Evolutionary conservation across 2,329 filamentous ascomycete species (phyloP), one percentile per base, ranked within the genome.

Genomic region (Venturia nashicola): DNA sequence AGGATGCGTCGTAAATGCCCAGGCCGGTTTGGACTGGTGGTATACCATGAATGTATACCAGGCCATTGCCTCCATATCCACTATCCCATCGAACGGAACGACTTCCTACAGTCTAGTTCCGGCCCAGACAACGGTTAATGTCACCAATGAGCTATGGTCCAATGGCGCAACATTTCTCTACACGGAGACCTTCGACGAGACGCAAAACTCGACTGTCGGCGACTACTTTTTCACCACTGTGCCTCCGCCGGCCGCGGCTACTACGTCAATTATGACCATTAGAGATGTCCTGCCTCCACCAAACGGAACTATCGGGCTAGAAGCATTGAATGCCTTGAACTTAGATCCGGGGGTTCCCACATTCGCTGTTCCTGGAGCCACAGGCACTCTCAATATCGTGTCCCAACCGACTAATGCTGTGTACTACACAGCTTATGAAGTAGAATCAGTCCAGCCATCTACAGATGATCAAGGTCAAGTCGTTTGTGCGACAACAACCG

Each of bases 21-120:
- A 70, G 5, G 73, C 72, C 11, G 69, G 68, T 11, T 66, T 75
- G 61, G 71, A 74, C 40, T 75, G 71, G 67, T 75, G 64, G 64
- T 65, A 54, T 54, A 42, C 64, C 39, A n/a, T 40, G 32, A 65
- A 59, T n/a, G 43, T 65, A 7, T 64, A n/a, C 51, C 46, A 43
- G n/a, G 51, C 44, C 20, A 44, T 65, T 34, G 64, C 60, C 5
- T 59, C 61, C 18, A 20, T 64, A 44, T 36, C 54, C 11, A 65
- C 64, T 16, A 63, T 64, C 12, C 34, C 46, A 79, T n/a, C 73
- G 76, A 61, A 72, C 65, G 36, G 70, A 70, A 44, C 64, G 68
- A n/a, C 66, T 67, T 3, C 23, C 9, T 65, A 57, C 36, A 32
- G 18, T 34, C 12, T 55, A 5, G 68, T 68, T 16, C 69, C 67